Evolutionary conservation across 2,329 filamentous ascomycete species (phyloP), one percentile per base, ranked within the genome.

Genomic region (Fusarium setosum): DNA sequence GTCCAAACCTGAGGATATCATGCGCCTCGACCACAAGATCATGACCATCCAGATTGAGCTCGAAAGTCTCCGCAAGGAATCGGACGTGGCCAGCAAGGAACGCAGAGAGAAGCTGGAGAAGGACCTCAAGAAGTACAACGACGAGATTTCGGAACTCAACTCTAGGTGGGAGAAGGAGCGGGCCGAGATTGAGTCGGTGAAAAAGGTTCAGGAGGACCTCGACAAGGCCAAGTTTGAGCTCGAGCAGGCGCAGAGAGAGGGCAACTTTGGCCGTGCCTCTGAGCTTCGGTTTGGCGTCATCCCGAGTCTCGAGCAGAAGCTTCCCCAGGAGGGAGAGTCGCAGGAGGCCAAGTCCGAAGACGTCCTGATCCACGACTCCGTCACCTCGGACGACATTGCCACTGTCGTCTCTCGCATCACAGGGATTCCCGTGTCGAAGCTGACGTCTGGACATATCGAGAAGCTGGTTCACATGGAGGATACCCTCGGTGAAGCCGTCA

Each of bases 21-120:
- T 96, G 81, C 89, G 91, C 49, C 87, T 98, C 2, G 95, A 98
- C 72, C 92, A 96, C 63, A 93, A 94, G 73, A 97, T 98, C 61
- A 96, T 97, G 88, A 98, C 95, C 0, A 93, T 98, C 13, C 95
- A 97, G 74, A 98, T 99, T 64, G 95, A 99, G 76, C 84, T 98
- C 1, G 96, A 98, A 75, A 97, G 94, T 62, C 80, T 99, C 38
- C 88, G 95, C 49, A 98, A 98, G 73, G 96, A 99, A 77, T 97
- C 90, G 11, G 96, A 99, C 69, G 85, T 97, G 47, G 90, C 92
- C 17, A 97, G 94, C 74, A 90, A 90, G 69, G 96, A 98, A 77
- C 88, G 96, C 17, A 86, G 94, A 20, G 92, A 96, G 72, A 95
- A 95, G 73, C 86, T 98, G 1, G 91, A 98, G 75, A 83, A 86